Evolutionary conservation across 1,284 basidiomycete species (phyloP).

Genomic region (Cutaneotrichosporon sp.): DNA sequence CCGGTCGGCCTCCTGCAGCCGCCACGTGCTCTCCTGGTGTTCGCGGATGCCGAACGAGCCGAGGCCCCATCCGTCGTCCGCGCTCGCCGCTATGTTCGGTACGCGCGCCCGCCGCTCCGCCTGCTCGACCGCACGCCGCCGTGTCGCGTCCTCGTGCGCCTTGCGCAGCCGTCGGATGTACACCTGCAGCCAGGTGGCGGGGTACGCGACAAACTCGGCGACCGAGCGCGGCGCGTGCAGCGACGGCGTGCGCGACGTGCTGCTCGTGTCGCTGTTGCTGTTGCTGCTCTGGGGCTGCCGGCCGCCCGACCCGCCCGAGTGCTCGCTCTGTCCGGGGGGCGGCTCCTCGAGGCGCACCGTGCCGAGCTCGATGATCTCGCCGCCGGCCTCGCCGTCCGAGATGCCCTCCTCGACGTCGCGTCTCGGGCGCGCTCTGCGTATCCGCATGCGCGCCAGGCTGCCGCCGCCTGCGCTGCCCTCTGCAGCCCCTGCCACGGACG

Average conservation of each 20-base stretch:
- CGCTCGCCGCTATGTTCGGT: constrained; percentile 25
- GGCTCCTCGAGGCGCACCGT: constrained; percentile 20
- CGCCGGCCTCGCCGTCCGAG: constrained; percentile 10
- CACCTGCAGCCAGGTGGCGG: constrained; percentile 46
- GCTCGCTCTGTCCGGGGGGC: not conserved
- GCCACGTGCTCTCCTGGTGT: constrained; percentile 48
- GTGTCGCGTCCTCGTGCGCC: constrained; percentile 52
- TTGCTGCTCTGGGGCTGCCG: constrained; percentile 13
- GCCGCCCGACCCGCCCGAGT: constrained; percentile 12
- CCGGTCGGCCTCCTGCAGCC: constrained; percentile 43
- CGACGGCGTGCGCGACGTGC: constrained; percentile 48
- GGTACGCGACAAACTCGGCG: constrained; percentile 43
- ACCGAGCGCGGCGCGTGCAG: constrained; percentile 41
- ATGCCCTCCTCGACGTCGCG: constrained; percentile 29
- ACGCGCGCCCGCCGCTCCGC: constrained; percentile 45
- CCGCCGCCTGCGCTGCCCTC: not conserved
- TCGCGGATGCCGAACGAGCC: constrained; percentile 67
- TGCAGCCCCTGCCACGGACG: not conserved
- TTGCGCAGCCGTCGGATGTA: constrained; percentile 48
- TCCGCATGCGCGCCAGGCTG: not conserved
- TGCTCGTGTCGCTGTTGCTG: constrained; percentile 48
- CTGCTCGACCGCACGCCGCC: constrained; percentile 42
- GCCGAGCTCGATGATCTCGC: constrained; percentile 22
- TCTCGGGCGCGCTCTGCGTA: not conserved
- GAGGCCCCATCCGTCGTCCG: constrained; percentile 61